Evolutionary conservation across 164 flowering plant genomes (phyloP).

Genomic region (Berberis vulgaris): DNA sequence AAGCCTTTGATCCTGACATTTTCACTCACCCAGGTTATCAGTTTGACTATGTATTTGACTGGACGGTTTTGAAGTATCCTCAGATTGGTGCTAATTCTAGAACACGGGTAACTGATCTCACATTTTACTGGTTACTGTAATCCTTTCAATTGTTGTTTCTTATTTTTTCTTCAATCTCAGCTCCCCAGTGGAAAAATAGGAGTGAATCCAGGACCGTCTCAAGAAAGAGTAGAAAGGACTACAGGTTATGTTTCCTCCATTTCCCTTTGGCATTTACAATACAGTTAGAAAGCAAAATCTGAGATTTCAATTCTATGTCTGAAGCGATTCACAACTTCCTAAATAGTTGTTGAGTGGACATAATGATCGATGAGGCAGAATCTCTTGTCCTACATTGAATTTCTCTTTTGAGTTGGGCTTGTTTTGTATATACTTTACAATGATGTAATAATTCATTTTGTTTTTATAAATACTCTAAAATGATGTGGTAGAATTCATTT

Average conservation of each 20-base stretch:
- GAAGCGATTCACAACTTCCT: too few relatives aligned
- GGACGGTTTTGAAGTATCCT: slow-evolving; percentile 49
- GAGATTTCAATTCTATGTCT: too few relatives aligned
- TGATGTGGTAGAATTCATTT: background rate
- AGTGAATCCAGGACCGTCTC: slow-evolving; percentile 22
- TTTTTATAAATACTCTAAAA: too few relatives aligned
- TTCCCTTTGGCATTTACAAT: background rate
- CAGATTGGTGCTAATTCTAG: slow-evolving; percentile 38
- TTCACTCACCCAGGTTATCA: slow-evolving; percentile 32
- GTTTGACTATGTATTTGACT: slow-evolving; percentile 50
- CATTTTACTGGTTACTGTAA: background rate
- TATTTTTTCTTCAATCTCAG: slow-evolving; percentile 13
- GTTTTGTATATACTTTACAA: background rate
- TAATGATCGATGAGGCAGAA: too few relatives aligned
- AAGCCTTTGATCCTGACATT: background rate
- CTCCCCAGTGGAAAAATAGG: slow-evolving; percentile 26
- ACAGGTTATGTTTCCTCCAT: slow-evolving; percentile 42
- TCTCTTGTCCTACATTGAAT: background rate
- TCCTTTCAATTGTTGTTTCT: background rate
- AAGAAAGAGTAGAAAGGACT: slow-evolving; percentile 50
- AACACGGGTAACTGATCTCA: slow-evolving; percentile 22
- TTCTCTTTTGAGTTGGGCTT: background rate
- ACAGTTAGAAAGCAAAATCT: background rate
- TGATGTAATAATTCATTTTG: too few relatives aligned
- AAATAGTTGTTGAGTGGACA: too few relatives aligned